Evolutionary conservation across 306 rosid genomes (phyloP), one percentile per base, ranked within the genome.

Genomic region (Vicia faba): DNA sequence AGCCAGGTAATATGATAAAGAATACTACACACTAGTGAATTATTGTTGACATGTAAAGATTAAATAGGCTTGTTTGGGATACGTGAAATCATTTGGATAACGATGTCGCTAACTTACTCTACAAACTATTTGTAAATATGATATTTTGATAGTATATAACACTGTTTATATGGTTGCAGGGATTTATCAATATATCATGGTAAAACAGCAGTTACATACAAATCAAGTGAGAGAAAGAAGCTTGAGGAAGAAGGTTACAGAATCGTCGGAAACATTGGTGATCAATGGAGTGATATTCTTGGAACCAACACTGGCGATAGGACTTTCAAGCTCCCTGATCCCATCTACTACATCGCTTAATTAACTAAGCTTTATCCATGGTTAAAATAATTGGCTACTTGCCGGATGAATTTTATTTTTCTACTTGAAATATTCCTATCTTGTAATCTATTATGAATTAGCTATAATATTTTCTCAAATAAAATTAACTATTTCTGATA

Each of bases 211-310:
- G 40, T 64, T 3, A 39, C 11, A 35, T 86, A 79, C 69, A 86
- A 89, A 83, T 79, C 96, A 28, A 12, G 50, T 0, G 73, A 82
- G 64, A 86, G 92, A 11, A 66, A 18, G 63, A 71, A 81, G 25
- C 13, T 89, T 1, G 88, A 64, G 12, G 2, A 59, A 19, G 54
- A 54, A 48, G 92, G 88, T 11, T 89, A 72, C 3, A 83, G 51
- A 68, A 84, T 86, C 0, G 7, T 84, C 50, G 96, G 92, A 13
- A 89, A 84, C 75, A 75, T 68, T 0, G 90, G 96, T 0, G 96
- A 89, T 19, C 96, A 89, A 67, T 86, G 92, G 90, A 89, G 85
- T 20, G 92, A 89, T 43, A 39, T 86, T 1, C 45, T 86, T 39
- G 96, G 92, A 33, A 33, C 38, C 2, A 33, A 33, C 38, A 33